Evolutionary conservation across 331 rosid genomes (phyloP), one percentile per base, ranked within the genome.

Genomic region (Cydonia oblonga): DNA sequence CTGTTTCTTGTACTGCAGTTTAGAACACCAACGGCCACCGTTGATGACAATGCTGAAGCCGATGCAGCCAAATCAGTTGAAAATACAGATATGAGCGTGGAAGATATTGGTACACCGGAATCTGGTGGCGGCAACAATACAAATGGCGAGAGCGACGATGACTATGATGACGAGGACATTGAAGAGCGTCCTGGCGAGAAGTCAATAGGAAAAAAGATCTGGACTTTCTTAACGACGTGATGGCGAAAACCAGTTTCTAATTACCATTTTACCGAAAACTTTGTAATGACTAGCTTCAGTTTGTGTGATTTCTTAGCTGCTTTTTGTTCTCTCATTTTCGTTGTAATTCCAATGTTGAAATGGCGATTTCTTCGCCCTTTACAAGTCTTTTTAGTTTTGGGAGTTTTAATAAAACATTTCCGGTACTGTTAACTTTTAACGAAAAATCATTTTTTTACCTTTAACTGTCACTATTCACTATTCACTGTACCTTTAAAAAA

Each of bases 221-320:
- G 93, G 66, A 89, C 81, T 38, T 95, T 95, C 83, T 84, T 91
- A n/a, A 88, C 96, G 26, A 81, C 98, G 19, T 95, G 87, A 86
- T 71, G 80, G 61, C 72, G 63, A 30, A 75, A 63, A 22, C 18
- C 2, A 64, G 46, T 2, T 35, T 29, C 13, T 18, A 11, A 30
- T 1, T n/a, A 18, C 35, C 42, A 32, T 29, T 30, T 63, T 30
- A 1, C 46, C 15, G 56, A 42, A 46, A 59, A 25, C 53, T 19
- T 58, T 71, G 75, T 23, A 58, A 35, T 38, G 75, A 15, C 75
- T 63, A 14, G 64, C 70, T 63, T 51, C 70, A 29, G 70, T 60
- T 40, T 40, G 5, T 38, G 32, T 4, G 68, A 26, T 18, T 62
- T 25, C 44, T 42, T 59, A 40, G 59, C n/a, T 6, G 2, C 29